phyloP scores from a whole-genome alignment of 1,284 basidiomycete genomes.

The Malassezia furfur region DNA sequence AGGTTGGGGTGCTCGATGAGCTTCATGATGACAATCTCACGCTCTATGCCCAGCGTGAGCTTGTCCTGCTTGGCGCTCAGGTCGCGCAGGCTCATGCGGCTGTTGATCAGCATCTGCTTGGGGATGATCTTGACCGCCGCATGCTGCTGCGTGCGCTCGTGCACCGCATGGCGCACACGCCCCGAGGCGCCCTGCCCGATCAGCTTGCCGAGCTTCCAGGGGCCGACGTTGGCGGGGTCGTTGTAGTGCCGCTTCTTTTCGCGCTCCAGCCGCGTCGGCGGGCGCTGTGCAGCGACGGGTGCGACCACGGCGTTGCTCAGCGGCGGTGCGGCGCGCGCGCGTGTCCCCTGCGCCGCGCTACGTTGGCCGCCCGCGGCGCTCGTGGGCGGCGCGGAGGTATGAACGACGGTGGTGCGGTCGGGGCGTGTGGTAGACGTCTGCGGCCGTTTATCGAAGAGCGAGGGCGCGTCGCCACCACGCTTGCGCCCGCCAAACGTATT shows the following conservation, averaged over 20 bases:
- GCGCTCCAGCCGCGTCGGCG: conserved; percentile 36
- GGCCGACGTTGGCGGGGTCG: conserved; percentile 59
- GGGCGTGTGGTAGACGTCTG: neutral
- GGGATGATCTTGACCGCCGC: conserved; percentile 96
- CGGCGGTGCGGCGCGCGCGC: conserved; percentile 8
- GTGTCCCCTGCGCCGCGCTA: neutral
- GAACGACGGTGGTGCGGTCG: neutral
- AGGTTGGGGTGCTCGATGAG: conserved; percentile 95
- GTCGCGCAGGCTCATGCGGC: conserved; percentile 62
- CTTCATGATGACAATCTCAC: conserved; percentile 99
- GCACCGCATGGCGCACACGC: conserved; percentile 80
- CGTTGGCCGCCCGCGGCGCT: neutral
- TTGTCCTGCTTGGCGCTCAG: conserved; percentile 66
- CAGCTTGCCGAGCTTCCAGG: conserved; percentile 85
- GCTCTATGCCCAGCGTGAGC: conserved; percentile 75
- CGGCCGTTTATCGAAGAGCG: conserved; percentile 8
- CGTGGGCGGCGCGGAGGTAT: neutral
- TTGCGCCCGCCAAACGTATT: conserved; percentile 15
- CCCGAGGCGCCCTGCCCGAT: conserved; percentile 77
- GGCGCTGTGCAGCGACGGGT: conserved; percentile 13
- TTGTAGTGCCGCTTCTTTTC: conserved; percentile 50
- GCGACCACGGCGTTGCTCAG: neutral
- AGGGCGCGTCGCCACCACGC: neutral
- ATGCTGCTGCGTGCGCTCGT: conserved; percentile 74
- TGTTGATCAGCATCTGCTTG: conserved; percentile 65